phyloP scores from a whole-genome alignment of 2,329 filamentous ascomycete genomes.

The Keithomyces neogunnii region DNA sequence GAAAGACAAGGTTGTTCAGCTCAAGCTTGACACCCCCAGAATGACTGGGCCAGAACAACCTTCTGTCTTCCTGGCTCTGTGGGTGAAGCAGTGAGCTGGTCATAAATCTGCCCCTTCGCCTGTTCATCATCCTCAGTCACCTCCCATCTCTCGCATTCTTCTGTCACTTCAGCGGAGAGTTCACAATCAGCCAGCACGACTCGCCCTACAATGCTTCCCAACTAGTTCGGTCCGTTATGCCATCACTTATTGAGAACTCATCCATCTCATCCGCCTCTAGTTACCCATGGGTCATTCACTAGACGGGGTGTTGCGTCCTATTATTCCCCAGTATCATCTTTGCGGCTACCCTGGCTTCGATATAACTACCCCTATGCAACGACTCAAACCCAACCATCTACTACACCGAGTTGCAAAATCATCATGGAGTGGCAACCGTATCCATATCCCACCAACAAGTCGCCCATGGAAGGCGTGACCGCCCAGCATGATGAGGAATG shows the following conservation, averaged over 20 bases:
- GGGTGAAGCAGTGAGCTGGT: neutral
- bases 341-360: neutral
- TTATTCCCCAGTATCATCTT: neutral
- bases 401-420: no score
- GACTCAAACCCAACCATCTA: neutral
- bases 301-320: neutral
- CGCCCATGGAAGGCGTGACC: conserved; percentile 15
- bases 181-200: neutral
- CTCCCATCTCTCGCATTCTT: neutral
- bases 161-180: neutral
- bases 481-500: conserved; percentile 14
- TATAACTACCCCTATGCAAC: neutral
- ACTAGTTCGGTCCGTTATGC: neutral
- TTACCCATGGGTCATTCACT: neutral
- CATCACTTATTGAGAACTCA: neutral
- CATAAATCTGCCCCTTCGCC: neutral
- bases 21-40: neutral
- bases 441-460: conserved; percentile 15
- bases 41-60: neutral
- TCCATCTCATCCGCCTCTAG: neutral
- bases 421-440: conserved; percentile 9
- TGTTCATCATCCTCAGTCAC: neutral
- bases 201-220: neutral
- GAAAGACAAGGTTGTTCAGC: neutral
- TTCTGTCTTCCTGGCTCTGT: neutral